A percentile compares a stretch with the other conserved stretches of the same genome.
Conservation (phyloP, 2,329 filamentous ascomycete genomes). For the Endoconidiophora laricicola region DNA sequence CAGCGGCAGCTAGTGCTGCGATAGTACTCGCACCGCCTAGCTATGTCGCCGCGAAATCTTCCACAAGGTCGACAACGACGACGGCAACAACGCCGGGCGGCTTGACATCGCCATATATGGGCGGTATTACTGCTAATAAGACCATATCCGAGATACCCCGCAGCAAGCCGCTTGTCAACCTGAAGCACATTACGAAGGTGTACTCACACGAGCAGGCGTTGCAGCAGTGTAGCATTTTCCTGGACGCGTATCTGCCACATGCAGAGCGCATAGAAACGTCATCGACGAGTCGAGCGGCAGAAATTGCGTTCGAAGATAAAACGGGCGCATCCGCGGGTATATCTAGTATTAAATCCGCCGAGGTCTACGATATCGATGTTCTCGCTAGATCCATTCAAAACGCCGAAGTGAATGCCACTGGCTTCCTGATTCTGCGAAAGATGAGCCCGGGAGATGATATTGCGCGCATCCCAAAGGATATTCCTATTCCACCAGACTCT, state of each 20-base stretch:
- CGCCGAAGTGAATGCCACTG: slow-evolving; percentile 56
- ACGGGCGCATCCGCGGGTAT: slow-evolving; percentile 57
- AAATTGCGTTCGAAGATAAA: slow-evolving; percentile 48
- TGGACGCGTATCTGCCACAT: slow-evolving; percentile 50
- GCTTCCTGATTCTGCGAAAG: slow-evolving; percentile 52
- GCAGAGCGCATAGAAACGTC: slow-evolving; percentile 70
- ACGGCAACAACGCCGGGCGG: not conserved
- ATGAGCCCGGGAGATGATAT: slow-evolving; percentile 15
- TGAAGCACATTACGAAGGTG: slow-evolving; percentile 53
- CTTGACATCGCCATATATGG: slow-evolving; percentile 12
- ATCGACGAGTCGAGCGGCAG: slow-evolving; percentile 72
- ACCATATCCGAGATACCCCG: slow-evolving; percentile 26
- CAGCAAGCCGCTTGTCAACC: slow-evolving; percentile 30
- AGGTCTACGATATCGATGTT: slow-evolving; percentile 49
- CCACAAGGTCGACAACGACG: not conserved
- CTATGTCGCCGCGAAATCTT: not conserved
- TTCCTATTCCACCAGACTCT: slow-evolving; percentile 2
- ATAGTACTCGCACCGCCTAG: not conserved
- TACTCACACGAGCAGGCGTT: slow-evolving; percentile 95
- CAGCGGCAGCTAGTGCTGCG: slow-evolving; percentile 12
- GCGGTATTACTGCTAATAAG: slow-evolving; percentile 23
- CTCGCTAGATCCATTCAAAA: slow-evolving; percentile 59
- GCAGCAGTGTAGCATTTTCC: slow-evolving; percentile 71
- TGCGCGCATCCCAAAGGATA: slow-evolving; percentile 8
- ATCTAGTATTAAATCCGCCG: slow-evolving; percentile 56